phyloP scores from a whole-genome alignment of 2,329 filamentous ascomycete species.

The Rachicladosporium sp. region DNA sequence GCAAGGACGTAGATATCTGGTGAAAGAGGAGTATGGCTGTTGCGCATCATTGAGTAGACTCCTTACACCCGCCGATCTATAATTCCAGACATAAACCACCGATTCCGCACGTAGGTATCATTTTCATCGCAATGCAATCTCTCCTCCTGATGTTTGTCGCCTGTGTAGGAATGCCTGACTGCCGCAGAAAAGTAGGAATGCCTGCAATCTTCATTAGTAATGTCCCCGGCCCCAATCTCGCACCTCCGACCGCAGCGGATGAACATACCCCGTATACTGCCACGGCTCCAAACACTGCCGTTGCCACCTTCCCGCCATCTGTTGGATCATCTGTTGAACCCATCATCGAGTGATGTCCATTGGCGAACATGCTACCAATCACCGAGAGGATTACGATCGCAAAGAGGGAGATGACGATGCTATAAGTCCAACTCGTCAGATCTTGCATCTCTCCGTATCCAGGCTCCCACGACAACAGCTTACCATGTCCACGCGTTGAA shows the following conservation, averaged over 20 bases:
- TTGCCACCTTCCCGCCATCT: constrained; percentile 66
- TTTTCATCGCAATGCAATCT: constrained; percentile 57
- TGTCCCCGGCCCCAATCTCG: no score
- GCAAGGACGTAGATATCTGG: no score
- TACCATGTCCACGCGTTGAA: constrained; percentile 95
- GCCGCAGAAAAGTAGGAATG: constrained; percentile 86
- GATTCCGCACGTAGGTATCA: no score
- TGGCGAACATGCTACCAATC: constrained; percentile 59
- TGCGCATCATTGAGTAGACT: no score
- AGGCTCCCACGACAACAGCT: constrained; percentile 21
- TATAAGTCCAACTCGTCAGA: constrained; percentile 25
- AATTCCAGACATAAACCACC: no score
- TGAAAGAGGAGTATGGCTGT: no score
- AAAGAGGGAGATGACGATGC: constrained; percentile 56
- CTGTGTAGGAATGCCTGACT: constrained; percentile 79
- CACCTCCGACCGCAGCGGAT: neutral
- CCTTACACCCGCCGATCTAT: no score
- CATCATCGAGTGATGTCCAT: constrained; percentile 70
- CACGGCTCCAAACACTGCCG: constrained; percentile 77
- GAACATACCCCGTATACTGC: constrained; percentile 72
- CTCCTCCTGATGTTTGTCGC: constrained; percentile 69
- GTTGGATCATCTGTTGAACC: constrained; percentile 51
- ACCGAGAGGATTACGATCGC: constrained; percentile 53
- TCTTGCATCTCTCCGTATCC: neutral
- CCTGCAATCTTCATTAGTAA: constrained; percentile 35